These are phyloP conservation scores for Cercophora newfieldiana DNA, from an alignment of 495 filamentous ascomycete genomes.

Conservation along the genomic window DNA sequence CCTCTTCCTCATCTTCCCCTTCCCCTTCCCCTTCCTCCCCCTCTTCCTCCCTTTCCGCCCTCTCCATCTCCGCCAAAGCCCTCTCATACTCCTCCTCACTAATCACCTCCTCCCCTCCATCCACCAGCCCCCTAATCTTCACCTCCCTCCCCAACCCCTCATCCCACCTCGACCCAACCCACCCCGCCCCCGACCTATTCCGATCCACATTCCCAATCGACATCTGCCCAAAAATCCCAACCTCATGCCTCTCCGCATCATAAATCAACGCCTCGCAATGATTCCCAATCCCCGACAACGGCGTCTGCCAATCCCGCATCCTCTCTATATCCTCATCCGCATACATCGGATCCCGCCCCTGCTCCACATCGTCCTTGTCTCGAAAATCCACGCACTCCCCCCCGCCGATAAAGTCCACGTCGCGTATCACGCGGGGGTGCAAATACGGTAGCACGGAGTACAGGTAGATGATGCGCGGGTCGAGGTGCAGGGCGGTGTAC, in stretches of 20 bases:
- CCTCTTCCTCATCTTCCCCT: not conserved
- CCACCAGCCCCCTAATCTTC: too few species aligned
- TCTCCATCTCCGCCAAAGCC: too few species aligned
- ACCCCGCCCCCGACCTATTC: not conserved
- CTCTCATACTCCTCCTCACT: too few species aligned
- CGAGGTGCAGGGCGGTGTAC: constrained; percentile 12
- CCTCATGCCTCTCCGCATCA: constrained; percentile 20
- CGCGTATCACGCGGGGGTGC: not conserved
- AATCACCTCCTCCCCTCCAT: too few species aligned
- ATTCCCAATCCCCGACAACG: constrained; percentile 11
- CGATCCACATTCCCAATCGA: constrained; percentile 10
- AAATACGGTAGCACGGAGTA: constrained; percentile 27
- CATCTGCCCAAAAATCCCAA: constrained; percentile 25
- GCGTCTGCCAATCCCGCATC: constrained; percentile 19
- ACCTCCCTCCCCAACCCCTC: not conserved
- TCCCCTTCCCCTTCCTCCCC: not conserved
- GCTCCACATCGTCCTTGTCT: not conserved
- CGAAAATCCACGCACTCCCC: constrained; percentile 17
- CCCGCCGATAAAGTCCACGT: constrained; percentile 7
- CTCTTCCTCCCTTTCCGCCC: not conserved
- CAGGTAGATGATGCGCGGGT: constrained; percentile 27
- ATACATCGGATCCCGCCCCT: constrained; percentile 8
- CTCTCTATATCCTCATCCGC: not conserved
- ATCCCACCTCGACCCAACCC: not conserved
- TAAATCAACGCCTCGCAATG: constrained; percentile 23